Conservation (phyloP, 1,284 basidiomycete species). For the Athelia sp. region DNA sequence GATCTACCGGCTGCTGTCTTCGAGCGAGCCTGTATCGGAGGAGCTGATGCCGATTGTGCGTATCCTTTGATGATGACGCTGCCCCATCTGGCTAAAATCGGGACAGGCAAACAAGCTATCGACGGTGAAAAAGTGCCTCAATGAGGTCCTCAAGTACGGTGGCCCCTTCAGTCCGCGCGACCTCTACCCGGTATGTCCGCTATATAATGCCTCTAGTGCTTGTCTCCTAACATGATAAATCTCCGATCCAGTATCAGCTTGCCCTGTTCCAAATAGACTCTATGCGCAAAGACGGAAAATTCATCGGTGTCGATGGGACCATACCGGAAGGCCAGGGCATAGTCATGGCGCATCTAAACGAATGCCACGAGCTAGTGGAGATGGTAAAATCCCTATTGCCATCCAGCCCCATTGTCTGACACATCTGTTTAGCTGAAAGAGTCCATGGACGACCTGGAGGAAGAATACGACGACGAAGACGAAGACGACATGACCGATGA, state of each 20-base stretch:
- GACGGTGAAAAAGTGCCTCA: slow-evolving; percentile 94
- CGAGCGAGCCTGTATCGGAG: slow-evolving; percentile 98
- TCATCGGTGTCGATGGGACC: slow-evolving; percentile 76
- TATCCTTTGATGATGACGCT: slow-evolving; percentile 4
- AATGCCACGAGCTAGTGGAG: slow-evolving; percentile 93
- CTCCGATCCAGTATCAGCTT: slow-evolving; percentile 73
- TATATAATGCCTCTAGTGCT: slow-evolving; percentile 3
- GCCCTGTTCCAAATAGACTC: slow-evolving; percentile 95
- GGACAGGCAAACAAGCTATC: slow-evolving; percentile 88
- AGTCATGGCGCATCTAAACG: slow-evolving; percentile 91
- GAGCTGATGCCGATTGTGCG: slow-evolving; percentile 94
- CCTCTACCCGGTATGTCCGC: slow-evolving; percentile 78
- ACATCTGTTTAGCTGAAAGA: slow-evolving; percentile 57
- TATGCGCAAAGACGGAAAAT: slow-evolving; percentile 90
- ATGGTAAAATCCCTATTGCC: slow-evolving; percentile 51
- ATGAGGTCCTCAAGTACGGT: slow-evolving; percentile 96
- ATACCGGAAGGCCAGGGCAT: slow-evolving; percentile 98
- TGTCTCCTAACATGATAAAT: slow-evolving; percentile 1
- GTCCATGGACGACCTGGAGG: slow-evolving; percentile 68
- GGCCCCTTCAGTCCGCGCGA: slow-evolving; percentile 95
- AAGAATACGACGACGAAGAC: slow-evolving; percentile 48
- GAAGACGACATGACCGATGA: slow-evolving; percentile 38
- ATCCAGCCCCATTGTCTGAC: not conserved
- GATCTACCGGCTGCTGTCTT: slow-evolving; percentile 91
- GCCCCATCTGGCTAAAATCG: not conserved